phyloP scores from a whole-genome alignment of 1,284 basidiomycete species.

The Marasmius fiardii region DNA sequence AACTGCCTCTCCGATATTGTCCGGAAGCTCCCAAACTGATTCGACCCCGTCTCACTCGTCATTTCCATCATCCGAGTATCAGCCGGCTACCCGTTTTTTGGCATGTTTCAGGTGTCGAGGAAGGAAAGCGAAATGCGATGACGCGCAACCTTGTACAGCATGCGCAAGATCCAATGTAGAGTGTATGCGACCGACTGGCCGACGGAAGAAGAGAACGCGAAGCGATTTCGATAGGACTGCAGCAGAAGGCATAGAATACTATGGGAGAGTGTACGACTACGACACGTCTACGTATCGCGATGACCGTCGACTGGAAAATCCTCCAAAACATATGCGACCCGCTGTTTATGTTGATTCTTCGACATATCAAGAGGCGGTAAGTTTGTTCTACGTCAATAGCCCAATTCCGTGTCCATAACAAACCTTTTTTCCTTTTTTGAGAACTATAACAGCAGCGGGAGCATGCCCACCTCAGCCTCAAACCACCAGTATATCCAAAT shows the following conservation, averaged over 20 bases:
- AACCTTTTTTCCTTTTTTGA: no score
- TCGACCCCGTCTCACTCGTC: not conserved
- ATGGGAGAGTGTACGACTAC: not conserved
- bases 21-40: not conserved
- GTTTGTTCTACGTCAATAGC: no score
- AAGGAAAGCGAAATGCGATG: constrained; percentile 12
- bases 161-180: constrained; percentile 13
- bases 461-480: not conserved
- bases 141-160: constrained; percentile 11
- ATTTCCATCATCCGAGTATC: not conserved
- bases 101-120: constrained; percentile 15
- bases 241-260: not conserved
- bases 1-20: no score
- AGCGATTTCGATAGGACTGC: constrained; percentile 15
- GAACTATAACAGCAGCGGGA: not conserved
- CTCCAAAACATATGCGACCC: no score
- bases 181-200: constrained; percentile 12
- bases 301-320: no score
- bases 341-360: no score
- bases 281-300: not conserved
- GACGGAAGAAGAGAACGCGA: constrained; percentile 12
- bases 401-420: no score
- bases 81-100: not conserved
- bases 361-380: no score
- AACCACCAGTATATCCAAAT: not conserved